phyloP scores from a whole-genome alignment of 768 basidiomycete species.

The Kwoniella botswanensis region DNA sequence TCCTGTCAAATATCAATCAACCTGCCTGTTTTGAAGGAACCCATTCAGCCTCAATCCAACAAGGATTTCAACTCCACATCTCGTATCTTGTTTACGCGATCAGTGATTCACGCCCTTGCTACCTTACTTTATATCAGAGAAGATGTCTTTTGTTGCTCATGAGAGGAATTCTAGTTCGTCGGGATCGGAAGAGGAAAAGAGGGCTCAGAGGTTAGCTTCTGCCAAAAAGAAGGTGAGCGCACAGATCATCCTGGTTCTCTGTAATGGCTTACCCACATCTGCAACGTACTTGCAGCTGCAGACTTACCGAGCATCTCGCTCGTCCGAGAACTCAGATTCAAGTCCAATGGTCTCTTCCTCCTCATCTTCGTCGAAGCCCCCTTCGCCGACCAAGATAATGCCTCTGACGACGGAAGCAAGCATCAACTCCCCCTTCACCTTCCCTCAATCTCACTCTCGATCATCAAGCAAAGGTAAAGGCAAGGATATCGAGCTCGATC shows the following conservation, averaged over 20 bases:
- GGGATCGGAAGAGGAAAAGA: slow-evolving; percentile 25
- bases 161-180: slow-evolving; percentile 5
- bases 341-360: slow-evolving; percentile 2
- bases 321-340: slow-evolving; percentile 27
- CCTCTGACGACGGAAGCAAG: slow-evolving; percentile 27
- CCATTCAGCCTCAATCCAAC: neutral
- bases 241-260: no score
- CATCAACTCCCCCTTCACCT: slow-evolving; percentile 18
- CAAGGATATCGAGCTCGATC: slow-evolving; percentile 18
- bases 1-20: slow-evolving; percentile 14
- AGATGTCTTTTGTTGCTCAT: slow-evolving; percentile 8
- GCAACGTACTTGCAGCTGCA: slow-evolving; percentile 29
- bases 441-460: slow-evolving; percentile 14
- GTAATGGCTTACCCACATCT: no score
- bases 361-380: slow-evolving; percentile 13
- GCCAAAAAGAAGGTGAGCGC: slow-evolving; percentile 45
- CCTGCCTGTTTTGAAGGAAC: slow-evolving; percentile 1
- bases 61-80: neutral
- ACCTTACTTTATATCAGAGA: neutral
- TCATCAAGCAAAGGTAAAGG: slow-evolving; percentile 21
- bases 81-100: slow-evolving; percentile 11
- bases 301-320: slow-evolving; percentile 40
- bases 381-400: slow-evolving; percentile 14
- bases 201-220: slow-evolving; percentile 39
- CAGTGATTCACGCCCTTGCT: neutral